These are phyloP conservation scores for Fusarium vanettenii DNA, from an alignment of 2,329 filamentous ascomycete genomes.

Conservation along the genomic window DNA sequence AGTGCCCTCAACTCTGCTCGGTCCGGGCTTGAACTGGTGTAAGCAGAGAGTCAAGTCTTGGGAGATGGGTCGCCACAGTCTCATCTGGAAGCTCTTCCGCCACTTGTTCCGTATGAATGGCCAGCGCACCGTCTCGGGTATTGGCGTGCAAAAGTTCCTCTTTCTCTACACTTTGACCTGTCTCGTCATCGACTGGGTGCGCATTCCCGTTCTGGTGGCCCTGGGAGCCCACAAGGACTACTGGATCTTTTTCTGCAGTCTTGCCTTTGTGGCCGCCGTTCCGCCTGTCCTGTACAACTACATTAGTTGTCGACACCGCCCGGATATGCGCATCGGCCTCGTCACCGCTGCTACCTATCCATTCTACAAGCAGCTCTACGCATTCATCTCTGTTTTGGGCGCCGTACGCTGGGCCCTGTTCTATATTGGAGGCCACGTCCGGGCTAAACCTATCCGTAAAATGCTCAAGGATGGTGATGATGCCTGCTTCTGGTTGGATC, in stretches of 20 bases:
- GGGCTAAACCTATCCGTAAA: constrained; percentile 8
- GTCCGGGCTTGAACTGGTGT: constrained; percentile 30
- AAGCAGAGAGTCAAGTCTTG: constrained; percentile 34
- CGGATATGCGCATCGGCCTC: constrained; percentile 2
- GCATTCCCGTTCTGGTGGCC: constrained; percentile 14
- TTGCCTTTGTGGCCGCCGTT: constrained; percentile 1
- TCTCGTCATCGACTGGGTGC: constrained; percentile 15
- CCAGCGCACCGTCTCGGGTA: constrained; percentile 1
- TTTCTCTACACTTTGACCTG: constrained; percentile 12
- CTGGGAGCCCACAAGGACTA: not conserved
- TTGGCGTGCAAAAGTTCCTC: constrained; percentile 12
- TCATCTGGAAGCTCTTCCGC: constrained; percentile 10
- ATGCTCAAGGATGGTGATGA: constrained; percentile 9
- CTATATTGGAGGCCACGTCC: constrained; percentile 16
- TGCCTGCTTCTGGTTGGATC: constrained; percentile 16
- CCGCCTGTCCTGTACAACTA: constrained; percentile 18
- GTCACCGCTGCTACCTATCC: constrained; percentile 11
- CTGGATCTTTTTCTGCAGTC: not conserved
- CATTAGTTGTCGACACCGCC: constrained; percentile 7
- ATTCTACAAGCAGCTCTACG: constrained; percentile 19
- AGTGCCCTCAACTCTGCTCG: constrained; percentile 14
- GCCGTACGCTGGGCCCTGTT: constrained; percentile 11
- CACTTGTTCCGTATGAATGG: constrained; percentile 9
- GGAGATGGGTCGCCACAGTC: constrained; percentile 31
- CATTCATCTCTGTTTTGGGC: constrained; percentile 13